Evolutionary conservation across 2,329 filamentous ascomycete genomes (phyloP), one percentile per base, ranked within the genome.

Genomic region (Coniochaeta sp.): DNA sequence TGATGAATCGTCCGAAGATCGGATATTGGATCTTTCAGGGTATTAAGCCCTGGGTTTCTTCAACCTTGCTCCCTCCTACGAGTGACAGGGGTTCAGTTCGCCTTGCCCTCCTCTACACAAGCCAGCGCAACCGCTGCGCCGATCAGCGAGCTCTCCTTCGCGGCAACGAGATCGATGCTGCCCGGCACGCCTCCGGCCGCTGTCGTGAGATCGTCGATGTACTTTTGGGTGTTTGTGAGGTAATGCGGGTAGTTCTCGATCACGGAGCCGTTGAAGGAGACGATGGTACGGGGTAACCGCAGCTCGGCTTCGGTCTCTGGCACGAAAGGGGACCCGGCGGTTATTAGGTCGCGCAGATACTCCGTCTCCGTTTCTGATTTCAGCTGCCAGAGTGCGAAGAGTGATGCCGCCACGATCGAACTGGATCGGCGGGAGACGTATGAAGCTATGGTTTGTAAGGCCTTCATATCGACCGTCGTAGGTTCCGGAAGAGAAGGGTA

Each of bases 251-350:
- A 93, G 66, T 88, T 87, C 73, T 93, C 89, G 58, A 93, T 86
- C 57, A 93, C 89, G 31, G 87, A 89, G 52, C 90, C 90, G 68
- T 91, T 92, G 73, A 88, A 93, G 3, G 88, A 88, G n/a, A 93
- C 84, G 1, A 83, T 80, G 3, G 83, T 86, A 60, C 76, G 74
- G 36, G 65, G 59, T 7, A 69, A 62, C 28, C 70, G 68, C 8
- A 81, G 69, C 50, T 76, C 71, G 1, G 75, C 75, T 63, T 82
- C 81, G 6, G 78, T 77, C 62, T 83, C 81, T 0, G 79, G 75
- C 26, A 77, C 76, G 34, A 66, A 67, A 5, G 58, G 38, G 11
- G 61, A 58, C 7, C 7, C 17, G 2, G 57, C 40, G 11, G 52
- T 16, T 17, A 62, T 26, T 1, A 65, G 50, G 9, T 58, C 11